Conservation (phyloP, 148 eudicot species). For the Mesembryanthemum crystallinum region DNA sequence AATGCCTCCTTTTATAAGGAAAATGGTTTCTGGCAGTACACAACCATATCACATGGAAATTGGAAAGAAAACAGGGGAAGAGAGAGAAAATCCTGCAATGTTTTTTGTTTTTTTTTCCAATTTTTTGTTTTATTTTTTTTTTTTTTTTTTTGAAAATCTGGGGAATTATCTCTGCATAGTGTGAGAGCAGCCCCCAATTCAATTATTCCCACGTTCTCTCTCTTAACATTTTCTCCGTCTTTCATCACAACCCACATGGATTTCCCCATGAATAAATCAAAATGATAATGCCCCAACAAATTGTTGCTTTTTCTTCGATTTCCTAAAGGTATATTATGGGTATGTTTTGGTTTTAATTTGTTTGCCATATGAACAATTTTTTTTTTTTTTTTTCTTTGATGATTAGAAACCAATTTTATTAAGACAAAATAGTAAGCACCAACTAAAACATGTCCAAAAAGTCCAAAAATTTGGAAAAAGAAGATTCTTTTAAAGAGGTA, state of each 20-base stretch:
- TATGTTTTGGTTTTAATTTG: background rate
- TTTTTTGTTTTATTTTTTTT: background rate
- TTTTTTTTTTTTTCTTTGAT: too few species aligned
- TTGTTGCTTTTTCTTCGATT: constrained; percentile 21
- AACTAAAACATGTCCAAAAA: too few species aligned
- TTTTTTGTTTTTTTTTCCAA: too few species aligned
- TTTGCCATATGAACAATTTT: too few species aligned
- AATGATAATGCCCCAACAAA: constrained; percentile 20
- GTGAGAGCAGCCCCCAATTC: constrained; percentile 27
- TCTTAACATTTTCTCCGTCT: constrained; percentile 23
- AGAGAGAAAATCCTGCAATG: background rate
- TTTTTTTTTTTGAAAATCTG: background rate
- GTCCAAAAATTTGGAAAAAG: too few species aligned
- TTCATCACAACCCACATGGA: constrained; percentile 48
- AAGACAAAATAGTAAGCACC: too few species aligned
- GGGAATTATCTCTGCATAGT: constrained; percentile 27
- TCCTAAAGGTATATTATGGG: constrained; percentile 1
- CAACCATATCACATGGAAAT: constrained; percentile 42
- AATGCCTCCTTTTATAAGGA: constrained; percentile 21
- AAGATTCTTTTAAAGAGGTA: too few species aligned
- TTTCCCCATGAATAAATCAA: constrained; percentile 33
- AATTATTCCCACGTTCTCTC: constrained; percentile 59
- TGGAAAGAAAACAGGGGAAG: background rate
- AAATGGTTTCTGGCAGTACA: background rate
- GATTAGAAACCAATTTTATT: too few species aligned